Evolutionary conservation across 225 moss, liverwort and hornwort genomes (phyloP).

Genomic region (Polytrichum formosum): DNA sequence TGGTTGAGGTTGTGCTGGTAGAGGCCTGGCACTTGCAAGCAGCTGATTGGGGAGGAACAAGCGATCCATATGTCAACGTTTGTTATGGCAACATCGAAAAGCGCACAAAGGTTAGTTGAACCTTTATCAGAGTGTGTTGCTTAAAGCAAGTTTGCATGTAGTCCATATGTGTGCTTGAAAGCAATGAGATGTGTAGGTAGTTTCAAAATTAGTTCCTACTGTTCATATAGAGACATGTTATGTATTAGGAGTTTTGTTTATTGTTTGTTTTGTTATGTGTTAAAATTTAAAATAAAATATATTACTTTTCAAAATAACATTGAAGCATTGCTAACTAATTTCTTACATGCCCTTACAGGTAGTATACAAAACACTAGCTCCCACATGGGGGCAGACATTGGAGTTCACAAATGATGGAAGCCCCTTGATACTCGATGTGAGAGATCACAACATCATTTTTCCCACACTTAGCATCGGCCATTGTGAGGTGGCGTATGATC

Average conservation of each 20-base stretch:
- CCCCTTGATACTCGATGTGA: conserved; percentile 78
- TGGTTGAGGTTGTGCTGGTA: conserved; percentile 69
- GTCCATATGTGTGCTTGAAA: too few relatives aligned
- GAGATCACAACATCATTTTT: conserved; percentile 86
- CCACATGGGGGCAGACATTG: conserved; percentile 84
- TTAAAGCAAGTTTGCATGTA: too few relatives aligned
- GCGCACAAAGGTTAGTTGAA: conserved; percentile 68
- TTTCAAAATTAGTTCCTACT: too few relatives aligned
- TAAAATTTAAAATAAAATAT: too few relatives aligned
- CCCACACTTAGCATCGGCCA: conserved; percentile 89
- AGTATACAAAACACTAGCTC: conserved; percentile 84
- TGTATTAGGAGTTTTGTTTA: too few relatives aligned
- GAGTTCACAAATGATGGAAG: conserved; percentile 92
- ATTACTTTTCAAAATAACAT: neutral
- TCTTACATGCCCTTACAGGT: conserved; percentile 37
- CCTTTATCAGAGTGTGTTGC: too few relatives aligned
- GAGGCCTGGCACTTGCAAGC: conserved; percentile 83
- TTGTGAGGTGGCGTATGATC: conserved; percentile 83
- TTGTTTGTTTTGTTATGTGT: too few relatives aligned
- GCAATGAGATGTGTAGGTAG: too few relatives aligned
- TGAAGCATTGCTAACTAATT: neutral
- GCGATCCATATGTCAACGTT: conserved; percentile 96
- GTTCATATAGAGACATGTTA: too few relatives aligned
- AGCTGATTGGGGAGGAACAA: conserved; percentile 92
- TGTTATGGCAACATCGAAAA: conserved; percentile 93